Conservation (phyloP, 2,329 filamentous ascomycete species). For the Thelonectria discophora region DNA sequence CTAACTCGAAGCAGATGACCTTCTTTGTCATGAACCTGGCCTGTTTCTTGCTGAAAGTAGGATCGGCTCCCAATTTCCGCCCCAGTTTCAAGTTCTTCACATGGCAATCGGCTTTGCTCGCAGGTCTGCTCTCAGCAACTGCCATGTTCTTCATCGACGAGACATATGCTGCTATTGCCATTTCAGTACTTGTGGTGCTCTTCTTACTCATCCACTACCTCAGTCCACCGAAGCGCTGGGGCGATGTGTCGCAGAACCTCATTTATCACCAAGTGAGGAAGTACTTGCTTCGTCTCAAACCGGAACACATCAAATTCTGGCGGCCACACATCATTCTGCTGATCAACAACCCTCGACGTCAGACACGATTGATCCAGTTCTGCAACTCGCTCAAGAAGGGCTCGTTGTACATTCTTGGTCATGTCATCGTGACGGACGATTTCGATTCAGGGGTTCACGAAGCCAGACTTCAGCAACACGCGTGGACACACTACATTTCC, state of each 20-base stretch:
- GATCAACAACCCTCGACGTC: conserved; percentile 81
- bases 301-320: conserved; percentile 95
- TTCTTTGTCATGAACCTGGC: conserved; percentile 90
- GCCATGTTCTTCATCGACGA: conserved; percentile 94
- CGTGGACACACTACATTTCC: conserved; percentile 85
- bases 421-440: conserved; percentile 87
- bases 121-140: conserved; percentile 77
- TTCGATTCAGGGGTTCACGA: conserved; percentile 82
- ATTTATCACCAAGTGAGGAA: conserved; percentile 90
- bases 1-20: conserved; percentile 68
- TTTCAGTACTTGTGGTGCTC: conserved; percentile 76
- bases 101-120: conserved; percentile 80
- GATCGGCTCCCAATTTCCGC: conserved; percentile 87
- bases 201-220: conserved; percentile 88
- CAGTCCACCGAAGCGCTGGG: conserved; percentile 87
- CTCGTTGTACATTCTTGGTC: conserved; percentile 82
- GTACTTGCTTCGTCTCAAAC: conserved; percentile 81
- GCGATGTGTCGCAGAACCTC: conserved; percentile 87
- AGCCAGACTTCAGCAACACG: conserved; percentile 79
- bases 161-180: conserved; percentile 78
- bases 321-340: conserved; percentile 86
- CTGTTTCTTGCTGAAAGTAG: conserved; percentile 86
- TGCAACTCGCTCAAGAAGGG: conserved; percentile 94
- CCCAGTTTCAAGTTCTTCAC: conserved; percentile 91
- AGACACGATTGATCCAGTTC: conserved; percentile 87